Percentiles rank a stretch among this genome's conserved stretches.
These are phyloP conservation scores for Periconia digitata DNA, from an alignment of 2,329 filamentous ascomycete species.

Conservation along the genomic window DNA sequence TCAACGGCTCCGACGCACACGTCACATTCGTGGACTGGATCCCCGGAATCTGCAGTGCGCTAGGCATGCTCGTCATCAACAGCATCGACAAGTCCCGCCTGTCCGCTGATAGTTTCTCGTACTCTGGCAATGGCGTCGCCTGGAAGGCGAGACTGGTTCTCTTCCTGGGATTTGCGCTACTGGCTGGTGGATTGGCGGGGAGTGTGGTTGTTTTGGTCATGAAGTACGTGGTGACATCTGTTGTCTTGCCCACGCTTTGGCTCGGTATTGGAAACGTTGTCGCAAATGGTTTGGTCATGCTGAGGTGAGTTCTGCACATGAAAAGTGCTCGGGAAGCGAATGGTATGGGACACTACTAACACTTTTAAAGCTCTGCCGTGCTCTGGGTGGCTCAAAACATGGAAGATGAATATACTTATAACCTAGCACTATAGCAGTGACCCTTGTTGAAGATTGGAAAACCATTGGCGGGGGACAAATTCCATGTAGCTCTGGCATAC, in stretches of 20 bases:
- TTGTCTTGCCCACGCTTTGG: slow-evolving; percentile 64
- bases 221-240: slow-evolving; percentile 65
- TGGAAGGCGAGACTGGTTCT: slow-evolving; percentile 70
- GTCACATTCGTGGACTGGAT: slow-evolving; percentile 74
- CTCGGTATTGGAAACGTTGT: slow-evolving; percentile 68
- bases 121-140: slow-evolving; percentile 66
- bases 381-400: slow-evolving; percentile 73
- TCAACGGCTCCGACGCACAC: slow-evolving; percentile 64
- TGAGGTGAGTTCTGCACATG: slow-evolving; percentile 55
- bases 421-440: slow-evolving; percentile 57
- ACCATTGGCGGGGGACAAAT: no score
- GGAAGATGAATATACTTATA: slow-evolving; percentile 73
- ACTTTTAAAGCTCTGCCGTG: slow-evolving; percentile 56
- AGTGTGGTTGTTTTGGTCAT: slow-evolving; percentile 68
- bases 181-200: slow-evolving; percentile 68
- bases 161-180: slow-evolving; percentile 69
- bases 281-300: slow-evolving; percentile 66
- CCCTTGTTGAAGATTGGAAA: neutral
- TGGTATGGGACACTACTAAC: slow-evolving; percentile 24
- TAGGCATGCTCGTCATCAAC: slow-evolving; percentile 74
- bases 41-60: slow-evolving; percentile 67
- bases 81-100: slow-evolving; percentile 69
- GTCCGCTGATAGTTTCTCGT: slow-evolving; percentile 65
- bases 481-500: no score
- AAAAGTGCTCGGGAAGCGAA: slow-evolving; percentile 6